These are phyloP conservation scores for Rubia occidens DNA, from an alignment of 305 asterid species.

Conservation along the genomic window DNA sequence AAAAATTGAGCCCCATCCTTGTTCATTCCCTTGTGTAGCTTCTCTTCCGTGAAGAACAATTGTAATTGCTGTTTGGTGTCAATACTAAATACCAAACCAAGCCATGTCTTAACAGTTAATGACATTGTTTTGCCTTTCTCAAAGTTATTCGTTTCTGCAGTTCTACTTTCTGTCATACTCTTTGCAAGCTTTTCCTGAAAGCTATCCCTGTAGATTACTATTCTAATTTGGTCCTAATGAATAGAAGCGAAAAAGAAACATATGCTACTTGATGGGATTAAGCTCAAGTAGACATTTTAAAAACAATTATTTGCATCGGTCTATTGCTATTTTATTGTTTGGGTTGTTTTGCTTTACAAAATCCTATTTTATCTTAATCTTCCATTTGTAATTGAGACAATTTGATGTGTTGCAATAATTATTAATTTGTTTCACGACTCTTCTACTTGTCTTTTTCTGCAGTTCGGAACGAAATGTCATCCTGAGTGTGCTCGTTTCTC, in stretches of 20 bases:
- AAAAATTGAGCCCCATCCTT: background rate
- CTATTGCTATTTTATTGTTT: background rate
- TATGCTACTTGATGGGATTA: background rate
- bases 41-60: background rate
- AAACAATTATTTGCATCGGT: background rate
- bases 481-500: constrained; percentile 90
- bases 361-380: background rate
- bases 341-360: background rate
- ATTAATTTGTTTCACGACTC: background rate
- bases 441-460: constrained; percentile 22
- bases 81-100: background rate
- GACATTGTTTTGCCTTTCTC: background rate
- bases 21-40: background rate
- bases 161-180: background rate
- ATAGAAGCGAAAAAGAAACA: background rate
- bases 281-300: background rate
- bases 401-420: background rate
- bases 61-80: background rate
- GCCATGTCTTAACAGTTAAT: background rate
- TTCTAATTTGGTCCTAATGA: background rate
- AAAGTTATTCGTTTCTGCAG: background rate
- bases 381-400: background rate
- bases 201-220: background rate
- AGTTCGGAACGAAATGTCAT: constrained; percentile 95
- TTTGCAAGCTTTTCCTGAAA: background rate